These are phyloP conservation scores for Pseudogymnoascus sp. DNA, from an alignment of 2,329 filamentous ascomycete genomes.

Conservation along the genomic window DNA sequence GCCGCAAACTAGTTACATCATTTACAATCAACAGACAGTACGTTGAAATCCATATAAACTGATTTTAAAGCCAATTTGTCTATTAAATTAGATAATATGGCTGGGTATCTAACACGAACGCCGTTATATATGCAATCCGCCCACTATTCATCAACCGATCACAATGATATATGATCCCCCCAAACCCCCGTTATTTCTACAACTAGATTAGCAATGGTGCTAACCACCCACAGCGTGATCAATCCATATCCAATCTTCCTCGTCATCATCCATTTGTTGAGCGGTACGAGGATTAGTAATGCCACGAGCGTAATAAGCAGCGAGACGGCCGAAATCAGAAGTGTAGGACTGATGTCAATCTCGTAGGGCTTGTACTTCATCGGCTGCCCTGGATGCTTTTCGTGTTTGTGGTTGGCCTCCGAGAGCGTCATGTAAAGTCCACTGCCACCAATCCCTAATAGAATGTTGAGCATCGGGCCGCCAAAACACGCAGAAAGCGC, in stretches of 20 bases:
- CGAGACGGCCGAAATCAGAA: conserved; percentile 79
- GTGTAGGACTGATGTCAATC: conserved; percentile 74
- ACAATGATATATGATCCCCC: conserved; percentile 14
- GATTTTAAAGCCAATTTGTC: not conserved
- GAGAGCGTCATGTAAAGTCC: conserved; percentile 81
- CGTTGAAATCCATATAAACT: not conserved
- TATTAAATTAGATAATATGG: not conserved
- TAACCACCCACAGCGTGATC: conserved; percentile 71
- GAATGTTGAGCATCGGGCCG: conserved; percentile 96
- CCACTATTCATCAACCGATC: not conserved
- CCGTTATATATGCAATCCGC: not conserved
- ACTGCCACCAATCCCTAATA: conserved; percentile 86
- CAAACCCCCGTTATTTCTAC: conserved; percentile 59
- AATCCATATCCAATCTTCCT: conserved; percentile 73
- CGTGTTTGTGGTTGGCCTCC: conserved; percentile 56
- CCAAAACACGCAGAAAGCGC: conserved; percentile 89
- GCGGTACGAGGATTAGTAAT: conserved; percentile 70
- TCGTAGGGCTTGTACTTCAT: conserved; percentile 68
- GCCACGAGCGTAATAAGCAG: conserved; percentile 72
- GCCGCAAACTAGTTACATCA: not conserved
- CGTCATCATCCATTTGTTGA: conserved; percentile 81
- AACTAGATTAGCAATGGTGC: conserved; percentile 72
- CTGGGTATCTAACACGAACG: conserved; percentile 5
- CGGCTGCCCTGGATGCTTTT: conserved; percentile 57
- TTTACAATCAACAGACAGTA: not conserved